Conservation (phyloP, 345 rosid species). For the Pistacia vera region DNA sequence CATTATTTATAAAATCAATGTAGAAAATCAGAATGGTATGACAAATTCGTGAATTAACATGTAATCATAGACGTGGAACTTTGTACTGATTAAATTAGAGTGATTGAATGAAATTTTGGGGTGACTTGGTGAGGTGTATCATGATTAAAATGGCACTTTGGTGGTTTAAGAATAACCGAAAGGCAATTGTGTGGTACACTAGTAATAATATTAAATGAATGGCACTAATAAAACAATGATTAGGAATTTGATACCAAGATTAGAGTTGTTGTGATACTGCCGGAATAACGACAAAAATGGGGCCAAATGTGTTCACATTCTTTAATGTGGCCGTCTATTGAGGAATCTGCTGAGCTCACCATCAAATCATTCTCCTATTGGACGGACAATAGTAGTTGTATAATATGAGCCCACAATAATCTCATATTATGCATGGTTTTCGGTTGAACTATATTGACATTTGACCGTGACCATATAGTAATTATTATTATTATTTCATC, state of each 20-base stretch:
- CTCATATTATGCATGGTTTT: not conserved
- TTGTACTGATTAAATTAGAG: too few species aligned
- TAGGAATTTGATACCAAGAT: conserved; percentile 37
- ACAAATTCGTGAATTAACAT: not conserved
- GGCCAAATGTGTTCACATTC: conserved; percentile 9
- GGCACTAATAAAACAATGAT: conserved; percentile 31
- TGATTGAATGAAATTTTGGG: not conserved
- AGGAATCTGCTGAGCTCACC: conserved; percentile 38
- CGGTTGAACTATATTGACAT: not conserved
- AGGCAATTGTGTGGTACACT: not conserved
- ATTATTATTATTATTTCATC: not conserved
- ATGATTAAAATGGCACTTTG: not conserved
- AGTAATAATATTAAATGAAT: not conserved
- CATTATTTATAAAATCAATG: too few species aligned
- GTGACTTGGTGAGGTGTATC: not conserved
- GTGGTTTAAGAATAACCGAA: not conserved
- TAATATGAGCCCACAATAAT: not conserved
- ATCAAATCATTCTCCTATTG: not conserved
- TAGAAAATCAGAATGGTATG: too few species aligned
- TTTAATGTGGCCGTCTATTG: conserved; percentile 25
- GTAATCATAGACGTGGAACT: too few species aligned
- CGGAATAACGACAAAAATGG: conserved; percentile 34
- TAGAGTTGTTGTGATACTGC: conserved; percentile 37
- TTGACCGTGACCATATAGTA: not conserved
- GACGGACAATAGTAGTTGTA: not conserved